Conservation (phyloP, 306 rosid genomes). For the Cercis canadensis region DNA sequence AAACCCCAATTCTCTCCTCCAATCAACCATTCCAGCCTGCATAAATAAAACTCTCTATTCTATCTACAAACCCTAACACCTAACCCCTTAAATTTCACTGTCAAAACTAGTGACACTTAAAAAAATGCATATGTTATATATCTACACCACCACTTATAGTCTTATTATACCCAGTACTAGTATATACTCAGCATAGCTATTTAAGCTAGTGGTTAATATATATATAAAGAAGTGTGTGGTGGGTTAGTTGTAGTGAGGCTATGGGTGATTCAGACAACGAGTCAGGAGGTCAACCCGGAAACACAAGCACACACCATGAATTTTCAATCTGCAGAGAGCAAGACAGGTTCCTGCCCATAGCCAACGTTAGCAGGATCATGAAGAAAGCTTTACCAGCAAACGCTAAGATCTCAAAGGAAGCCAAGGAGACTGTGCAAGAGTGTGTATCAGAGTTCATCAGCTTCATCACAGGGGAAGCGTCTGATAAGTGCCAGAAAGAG, state of each 20-base stretch:
- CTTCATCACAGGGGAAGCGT: conserved; percentile 65
- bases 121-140: too few relatives aligned
- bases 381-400: conserved; percentile 62
- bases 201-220: too few relatives aligned
- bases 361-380: conserved; percentile 73
- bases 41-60: neutral
- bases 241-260: neutral
- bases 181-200: neutral
- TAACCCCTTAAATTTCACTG: neutral
- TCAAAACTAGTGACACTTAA: too few relatives aligned
- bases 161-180: too few relatives aligned
- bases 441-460: conserved; percentile 69
- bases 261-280: conserved; percentile 71
- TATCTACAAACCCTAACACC: conserved; percentile 13
- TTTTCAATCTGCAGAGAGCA: conserved; percentile 50
- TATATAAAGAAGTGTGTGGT: too few relatives aligned
- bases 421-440: conserved; percentile 67
- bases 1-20: too few relatives aligned
- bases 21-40: neutral
- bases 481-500: conserved; percentile 67
- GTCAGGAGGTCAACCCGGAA: conserved; percentile 53
- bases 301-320: conserved; percentile 28
- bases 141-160: too few relatives aligned
- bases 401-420: conserved; percentile 70
- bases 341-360: conserved; percentile 62